These are phyloP conservation scores for Pseudocercospora cruenta DNA, from an alignment of 2,329 filamentous ascomycete species.

Conservation along the genomic window DNA sequence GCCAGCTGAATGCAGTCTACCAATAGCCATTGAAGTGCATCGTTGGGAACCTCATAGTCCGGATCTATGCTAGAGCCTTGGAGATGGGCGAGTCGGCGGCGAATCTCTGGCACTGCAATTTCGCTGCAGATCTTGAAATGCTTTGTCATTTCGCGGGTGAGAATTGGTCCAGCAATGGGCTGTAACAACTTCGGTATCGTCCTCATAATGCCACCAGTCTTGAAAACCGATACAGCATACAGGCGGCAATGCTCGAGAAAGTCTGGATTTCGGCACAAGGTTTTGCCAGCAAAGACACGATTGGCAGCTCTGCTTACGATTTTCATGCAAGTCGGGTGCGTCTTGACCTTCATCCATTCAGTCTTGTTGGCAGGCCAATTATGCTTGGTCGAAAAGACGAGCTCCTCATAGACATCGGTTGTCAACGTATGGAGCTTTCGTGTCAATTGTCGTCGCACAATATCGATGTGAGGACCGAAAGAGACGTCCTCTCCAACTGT, in stretches of 20 bases:
- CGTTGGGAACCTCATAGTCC: slow-evolving; percentile 19
- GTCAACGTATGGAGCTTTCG: slow-evolving; percentile 29
- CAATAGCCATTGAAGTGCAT: slow-evolving; percentile 32
- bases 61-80: slow-evolving; percentile 11
- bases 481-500: slow-evolving; percentile 19
- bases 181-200: slow-evolving; percentile 23
- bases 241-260: slow-evolving; percentile 28
- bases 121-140: slow-evolving; percentile 20
- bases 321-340: slow-evolving; percentile 27
- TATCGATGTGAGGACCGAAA: not conserved
- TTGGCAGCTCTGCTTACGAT: slow-evolving; percentile 31
- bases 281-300: slow-evolving; percentile 28
- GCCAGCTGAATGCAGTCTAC: slow-evolving; percentile 24
- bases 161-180: slow-evolving; percentile 22
- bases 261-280: slow-evolving; percentile 24
- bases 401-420: slow-evolving; percentile 29
- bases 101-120: slow-evolving; percentile 23
- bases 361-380: slow-evolving; percentile 19
- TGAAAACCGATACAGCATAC: slow-evolving; percentile 28
- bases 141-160: slow-evolving; percentile 16
- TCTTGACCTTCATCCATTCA: slow-evolving; percentile 21
- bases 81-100: slow-evolving; percentile 17
- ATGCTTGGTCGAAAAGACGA: slow-evolving; percentile 20
- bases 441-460: slow-evolving; percentile 26
- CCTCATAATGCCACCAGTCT: slow-evolving; percentile 23